These are phyloP conservation scores for Scenedesmus sp. DNA, from an alignment of 163 green algal genomes.

Conservation along the genomic window DNA sequence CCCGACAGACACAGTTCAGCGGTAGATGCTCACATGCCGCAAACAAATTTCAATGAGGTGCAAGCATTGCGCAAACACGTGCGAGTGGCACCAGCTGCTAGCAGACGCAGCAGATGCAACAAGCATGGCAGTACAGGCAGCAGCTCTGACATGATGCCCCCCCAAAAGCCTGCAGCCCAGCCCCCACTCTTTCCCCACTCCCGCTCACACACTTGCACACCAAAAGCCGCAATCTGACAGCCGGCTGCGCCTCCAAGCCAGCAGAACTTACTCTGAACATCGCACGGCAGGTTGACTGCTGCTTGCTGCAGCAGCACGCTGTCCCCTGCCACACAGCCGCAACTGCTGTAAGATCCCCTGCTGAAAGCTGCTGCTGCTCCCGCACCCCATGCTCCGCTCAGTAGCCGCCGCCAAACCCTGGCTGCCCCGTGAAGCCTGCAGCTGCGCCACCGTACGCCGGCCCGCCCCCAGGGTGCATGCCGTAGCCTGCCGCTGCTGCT, in stretches of 20 bases:
- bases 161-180: no score
- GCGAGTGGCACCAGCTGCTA: no score
- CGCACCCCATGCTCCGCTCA: background rate
- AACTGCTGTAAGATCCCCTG: background rate
- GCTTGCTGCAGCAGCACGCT: constrained; percentile 15
- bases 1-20: background rate
- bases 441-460: background rate
- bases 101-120: no score
- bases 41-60: no score
- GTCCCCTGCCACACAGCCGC: background rate
- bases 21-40: background rate
- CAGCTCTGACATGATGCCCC: background rate
- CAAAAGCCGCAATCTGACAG: no score
- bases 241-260: background rate
- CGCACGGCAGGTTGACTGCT: background rate
- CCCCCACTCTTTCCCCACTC: no score
- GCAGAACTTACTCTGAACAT: background rate
- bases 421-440: constrained; percentile 49
- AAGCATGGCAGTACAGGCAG: background rate
- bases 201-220: background rate
- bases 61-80: no score
- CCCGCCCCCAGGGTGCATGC: background rate
- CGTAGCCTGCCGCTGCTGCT: constrained; percentile 4
- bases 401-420: constrained; percentile 25
- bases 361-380: background rate